Conservation (phyloP, 345 rosid species). For the Sonneratia alba region DNA sequence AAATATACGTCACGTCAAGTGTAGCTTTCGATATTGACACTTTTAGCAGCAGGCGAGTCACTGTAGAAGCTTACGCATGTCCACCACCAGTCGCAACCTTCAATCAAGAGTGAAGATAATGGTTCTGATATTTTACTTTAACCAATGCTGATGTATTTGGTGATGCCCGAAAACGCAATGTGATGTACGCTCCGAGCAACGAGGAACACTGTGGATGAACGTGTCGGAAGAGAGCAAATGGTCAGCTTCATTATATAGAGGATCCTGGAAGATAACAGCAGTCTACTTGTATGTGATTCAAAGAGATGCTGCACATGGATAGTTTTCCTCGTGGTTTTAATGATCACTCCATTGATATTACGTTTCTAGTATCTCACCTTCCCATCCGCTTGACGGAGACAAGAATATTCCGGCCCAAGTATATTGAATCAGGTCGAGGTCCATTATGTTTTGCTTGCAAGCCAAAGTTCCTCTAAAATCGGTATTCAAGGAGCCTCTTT, state of each 20-base stretch:
- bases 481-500: background rate
- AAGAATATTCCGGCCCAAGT: constrained; percentile 35
- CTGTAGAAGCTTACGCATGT: background rate
- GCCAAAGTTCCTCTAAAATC: background rate
- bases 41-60: background rate
- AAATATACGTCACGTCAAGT: background rate
- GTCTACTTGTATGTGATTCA: constrained; percentile 40
- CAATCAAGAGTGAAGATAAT: background rate
- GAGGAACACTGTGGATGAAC: constrained; percentile 91
- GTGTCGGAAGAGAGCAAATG: constrained; percentile 43
- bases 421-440: constrained; percentile 21
- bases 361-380: background rate
- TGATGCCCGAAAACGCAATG: constrained; percentile 28
- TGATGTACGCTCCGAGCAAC: constrained; percentile 69
- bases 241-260: constrained; percentile 48
- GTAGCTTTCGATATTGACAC: background rate
- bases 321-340: background rate
- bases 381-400: constrained; percentile 30
- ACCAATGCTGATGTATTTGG: background rate
- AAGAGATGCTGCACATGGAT: background rate
- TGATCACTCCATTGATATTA: background rate
- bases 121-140: background rate
- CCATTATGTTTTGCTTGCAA: constrained; percentile 63
- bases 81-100: background rate
- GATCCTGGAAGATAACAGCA: constrained; percentile 81